Evolutionary conservation across 164 flowering plant species (phyloP), one percentile per base, ranked within the genome.

Genomic region (Berberis vulgaris): DNA sequence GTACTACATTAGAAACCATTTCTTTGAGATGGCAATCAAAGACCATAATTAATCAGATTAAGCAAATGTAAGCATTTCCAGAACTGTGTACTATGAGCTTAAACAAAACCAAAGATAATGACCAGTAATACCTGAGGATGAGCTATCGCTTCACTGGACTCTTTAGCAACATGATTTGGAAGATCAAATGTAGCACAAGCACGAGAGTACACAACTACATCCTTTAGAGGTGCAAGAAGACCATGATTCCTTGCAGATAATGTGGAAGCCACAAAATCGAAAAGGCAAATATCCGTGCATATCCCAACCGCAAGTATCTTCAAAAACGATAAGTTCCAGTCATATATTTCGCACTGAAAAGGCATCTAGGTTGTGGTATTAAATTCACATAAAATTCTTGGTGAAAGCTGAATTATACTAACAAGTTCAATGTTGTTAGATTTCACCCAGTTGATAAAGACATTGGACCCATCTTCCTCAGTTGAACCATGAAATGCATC

Each of bases 271-370:
- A 85, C 91, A 75, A 94, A 88, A 78, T 91, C 98, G 3, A 94
- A 78, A 47, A 91, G 89, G 57, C 97, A 94, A 54, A 94, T 79
- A 67, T 94, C 97, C 9, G 97, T 94, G 82, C 98, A 94, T 72
- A 94, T 86, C 47, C 97, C 97, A 38, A 86, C 78, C 54, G 89
- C 98, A 83, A 94, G 64, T 61, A 94, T 67, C 98, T 91, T 43
- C 74, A 83, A 68, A 67, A 41, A 50, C 41, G 26, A 39, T 4
- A 45, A 67, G 12, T 49, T 45, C 45, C 42, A 68, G 55, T 62
- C 49, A 60, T 40, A 67, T 50, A 11, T 2, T 26, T 41, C 50
- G 61, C 43, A 59, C 53, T 47, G 12, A 39, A 40, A 50, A 11
- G 47, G 50, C 47, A 11, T 3, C 54, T 1, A 1, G n/a, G 3